Evolutionary conservation across 331 rosid species (phyloP), one percentile per base, ranked within the genome.

Genomic region (Pyracantha coccinea): DNA sequence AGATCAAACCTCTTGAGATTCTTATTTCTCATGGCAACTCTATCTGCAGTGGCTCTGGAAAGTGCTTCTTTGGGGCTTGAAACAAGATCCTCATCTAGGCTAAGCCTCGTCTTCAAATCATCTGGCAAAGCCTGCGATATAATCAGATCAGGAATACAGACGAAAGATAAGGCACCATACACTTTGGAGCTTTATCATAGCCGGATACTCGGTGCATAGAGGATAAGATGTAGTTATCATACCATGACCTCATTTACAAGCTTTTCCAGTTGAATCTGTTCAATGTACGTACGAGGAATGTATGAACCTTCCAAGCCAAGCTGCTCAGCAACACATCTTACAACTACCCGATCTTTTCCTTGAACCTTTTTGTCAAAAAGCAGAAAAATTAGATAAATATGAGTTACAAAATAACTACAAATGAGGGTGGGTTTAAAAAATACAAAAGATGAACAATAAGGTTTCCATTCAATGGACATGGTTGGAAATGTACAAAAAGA

Each of bases 231-330:
- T 10, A 80, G 73, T 35, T 76, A 68, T 66, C 89, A 74, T 79
- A 88, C 92, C 92, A 86, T 86, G 83, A 88, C 92, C 70, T 88
- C 92, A 68, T 81, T 85, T 28, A 88, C 87, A 47, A 88, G 92
- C 86, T 88, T 88, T 71, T 88, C 92, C 76, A 88, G 75, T 76
- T 88, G 92, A 75, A 88, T 88, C 75, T 88, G 92, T 71, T 88
- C 92, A 67, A 88, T 88, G 21, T 88, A 88, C 41, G 92, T 88
- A 29, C 90, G 90, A 77, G 92, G 90, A 80, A 78, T 79, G 66
- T 88, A 88, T 68, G 90, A 81, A 71, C 87, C 90, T 65, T 88
- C 90, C 87, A 88, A 76, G 27, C 90, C 90, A 73, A 88, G 87
- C 82, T 83, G 85, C 82, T 86, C 90, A 7, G 90, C 92, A 6